A percentile compares a stretch with the other conserved stretches of the same genome.
These are phyloP conservation scores for Agastache rugosa DNA, from an alignment of 257 asterid species.

Conservation along the genomic window DNA sequence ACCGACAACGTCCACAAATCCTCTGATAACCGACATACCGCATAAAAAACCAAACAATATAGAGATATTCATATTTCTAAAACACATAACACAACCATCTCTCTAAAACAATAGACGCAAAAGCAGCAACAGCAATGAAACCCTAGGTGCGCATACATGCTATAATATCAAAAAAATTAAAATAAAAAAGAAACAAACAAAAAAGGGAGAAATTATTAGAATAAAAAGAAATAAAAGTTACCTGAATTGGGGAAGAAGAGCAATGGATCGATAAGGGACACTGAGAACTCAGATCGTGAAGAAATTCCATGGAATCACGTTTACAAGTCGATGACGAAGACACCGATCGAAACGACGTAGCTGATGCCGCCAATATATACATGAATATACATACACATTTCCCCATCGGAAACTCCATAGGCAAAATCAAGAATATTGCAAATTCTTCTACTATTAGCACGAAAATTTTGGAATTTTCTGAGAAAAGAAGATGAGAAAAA, in stretches of 20 bases:
- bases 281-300: slow-evolving; percentile 49
- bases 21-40: slow-evolving; percentile 6
- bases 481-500: neutral
- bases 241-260: slow-evolving; percentile 45
- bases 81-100: neutral
- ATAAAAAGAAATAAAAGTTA: neutral
- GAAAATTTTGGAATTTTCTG: slow-evolving; percentile 20
- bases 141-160: neutral
- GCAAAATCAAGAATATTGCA: slow-evolving; percentile 10
- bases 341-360: slow-evolving; percentile 31
- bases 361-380: slow-evolving; percentile 41
- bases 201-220: neutral
- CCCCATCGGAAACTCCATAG: slow-evolving; percentile 42
- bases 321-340: slow-evolving; percentile 33
- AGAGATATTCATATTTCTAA: neutral
- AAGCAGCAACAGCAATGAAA: neutral
- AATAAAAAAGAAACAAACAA: neutral
- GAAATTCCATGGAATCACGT: slow-evolving; percentile 41
- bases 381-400: slow-evolving; percentile 36
- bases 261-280: slow-evolving; percentile 41
- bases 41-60: neutral
- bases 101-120: neutral
- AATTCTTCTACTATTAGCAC: slow-evolving; percentile 9
- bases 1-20: slow-evolving; percentile 14
- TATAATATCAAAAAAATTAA: neutral